Evolutionary conservation across 108 stramenopile species (phyloP).

Genomic region (Nitzschia sp.): DNA sequence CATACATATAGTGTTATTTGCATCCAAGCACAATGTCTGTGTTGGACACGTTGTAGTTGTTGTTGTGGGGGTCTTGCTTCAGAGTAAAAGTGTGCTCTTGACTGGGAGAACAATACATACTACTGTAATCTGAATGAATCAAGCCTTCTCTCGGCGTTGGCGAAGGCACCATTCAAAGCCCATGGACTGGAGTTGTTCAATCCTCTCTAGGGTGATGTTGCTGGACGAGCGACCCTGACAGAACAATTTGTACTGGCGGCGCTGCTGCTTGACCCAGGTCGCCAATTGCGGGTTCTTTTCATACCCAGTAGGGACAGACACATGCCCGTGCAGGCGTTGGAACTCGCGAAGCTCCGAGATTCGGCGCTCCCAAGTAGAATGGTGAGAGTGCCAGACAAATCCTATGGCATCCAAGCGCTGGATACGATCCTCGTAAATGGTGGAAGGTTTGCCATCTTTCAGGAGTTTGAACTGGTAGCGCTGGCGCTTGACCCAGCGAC

Average conservation of each 20-base stretch:
- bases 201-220: conserved; percentile 51
- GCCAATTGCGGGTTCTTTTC: conserved; percentile 18
- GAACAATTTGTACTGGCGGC: conserved; percentile 49
- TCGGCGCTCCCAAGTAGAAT: conserved; percentile 29
- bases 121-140: no score
- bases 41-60: no score
- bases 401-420: conserved; percentile 36
- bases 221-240: conserved; percentile 32
- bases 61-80: no score
- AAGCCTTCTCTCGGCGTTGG: conserved; percentile 2
- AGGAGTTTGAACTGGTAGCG: conserved; percentile 49
- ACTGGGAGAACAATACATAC: no score
- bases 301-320: conserved; percentile 25
- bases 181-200: conserved; percentile 45
- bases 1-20: no score
- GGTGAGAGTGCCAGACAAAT: conserved; percentile 50
- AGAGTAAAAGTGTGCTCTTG: no score
- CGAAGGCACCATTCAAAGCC: conserved; percentile 40
- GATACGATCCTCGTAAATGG: conserved; percentile 42
- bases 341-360: conserved; percentile 24
- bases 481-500: conserved; percentile 32
- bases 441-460: conserved; percentile 35
- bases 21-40: no score
- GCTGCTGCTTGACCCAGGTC: conserved; percentile 54
- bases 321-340: conserved; percentile 17